Evolutionary conservation across 768 basidiomycete genomes (phyloP).

Genomic region (Trametes sanguinea): DNA sequence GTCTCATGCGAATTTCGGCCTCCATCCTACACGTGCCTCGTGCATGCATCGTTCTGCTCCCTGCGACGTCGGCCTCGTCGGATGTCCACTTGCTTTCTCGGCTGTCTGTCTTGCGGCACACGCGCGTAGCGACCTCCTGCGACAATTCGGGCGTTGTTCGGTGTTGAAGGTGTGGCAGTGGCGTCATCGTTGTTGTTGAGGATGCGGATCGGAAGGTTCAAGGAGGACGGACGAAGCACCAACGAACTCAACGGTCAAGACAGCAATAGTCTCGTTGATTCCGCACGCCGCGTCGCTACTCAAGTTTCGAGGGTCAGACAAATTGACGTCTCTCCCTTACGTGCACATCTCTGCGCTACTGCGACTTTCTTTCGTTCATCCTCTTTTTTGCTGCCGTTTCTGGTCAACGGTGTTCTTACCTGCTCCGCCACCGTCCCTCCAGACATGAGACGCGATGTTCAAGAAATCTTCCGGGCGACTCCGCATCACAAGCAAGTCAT

Average conservation of each 20-base stretch:
- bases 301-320: conserved; percentile 16
- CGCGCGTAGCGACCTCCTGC: conserved; percentile 31
- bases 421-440: conserved; percentile 61
- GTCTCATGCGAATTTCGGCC: conserved; percentile 81
- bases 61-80: conserved; percentile 35
- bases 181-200: conserved; percentile 18
- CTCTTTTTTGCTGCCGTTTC: conserved; percentile 24
- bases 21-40: conserved; percentile 40
- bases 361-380: conserved; percentile 20
- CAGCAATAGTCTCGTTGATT: conserved; percentile 14
- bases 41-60: conserved; percentile 54
- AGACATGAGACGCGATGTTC: conserved; percentile 99
- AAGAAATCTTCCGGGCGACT: conserved; percentile 99
- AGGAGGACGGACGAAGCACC: conserved; percentile 20
- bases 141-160: conserved; percentile 27
- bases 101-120: conserved; percentile 41
- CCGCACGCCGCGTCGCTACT: conserved; percentile 16
- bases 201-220: conserved; percentile 15
- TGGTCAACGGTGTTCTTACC: conserved; percentile 31
- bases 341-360: conserved; percentile 19
- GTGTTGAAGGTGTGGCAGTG: conserved; percentile 25
- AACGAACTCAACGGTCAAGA: conserved; percentile 16
- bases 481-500: conserved; percentile 99
- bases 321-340: conserved; percentile 5
- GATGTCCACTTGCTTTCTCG: conserved; percentile 29